phyloP scores from a whole-genome alignment of 768 basidiomycete genomes.

The Auriscalpium vulgare region DNA sequence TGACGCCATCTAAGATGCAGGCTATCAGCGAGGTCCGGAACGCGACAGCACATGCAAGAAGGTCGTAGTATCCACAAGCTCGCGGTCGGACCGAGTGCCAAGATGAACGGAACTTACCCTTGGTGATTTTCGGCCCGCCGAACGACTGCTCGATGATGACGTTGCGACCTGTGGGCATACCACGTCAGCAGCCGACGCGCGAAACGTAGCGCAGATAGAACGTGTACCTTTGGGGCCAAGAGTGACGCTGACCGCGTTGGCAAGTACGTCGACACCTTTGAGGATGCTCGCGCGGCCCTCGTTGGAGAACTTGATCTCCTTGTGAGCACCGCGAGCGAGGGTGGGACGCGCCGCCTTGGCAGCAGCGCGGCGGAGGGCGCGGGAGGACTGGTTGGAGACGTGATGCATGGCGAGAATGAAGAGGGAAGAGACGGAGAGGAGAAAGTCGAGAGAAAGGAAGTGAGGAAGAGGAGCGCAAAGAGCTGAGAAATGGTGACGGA shows the following conservation, averaged over 20 bases:
- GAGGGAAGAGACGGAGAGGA: conserved; percentile 6
- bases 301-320: conserved; percentile 96
- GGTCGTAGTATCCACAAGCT: background rate
- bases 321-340: conserved; percentile 72
- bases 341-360: conserved; percentile 46
- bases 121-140: conserved; percentile 92
- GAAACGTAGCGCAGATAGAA: background rate
- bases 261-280: conserved; percentile 92
- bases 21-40: background rate
- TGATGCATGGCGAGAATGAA: conserved; percentile 51
- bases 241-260: conserved; percentile 94
- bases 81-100: background rate
- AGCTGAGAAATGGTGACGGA: background rate
- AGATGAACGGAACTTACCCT: conserved; percentile 44
- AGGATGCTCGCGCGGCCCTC: conserved; percentile 91
- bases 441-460: conserved; percentile 8
- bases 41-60: no score
- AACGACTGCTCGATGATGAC: conserved; percentile 96
- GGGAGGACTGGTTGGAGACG: conserved; percentile 56
- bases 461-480: conserved; percentile 9
- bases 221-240: conserved; percentile 86
- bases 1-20: conserved; percentile 73
- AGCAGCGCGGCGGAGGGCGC: conserved; percentile 61
- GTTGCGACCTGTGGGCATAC: conserved; percentile 61
- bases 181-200: conserved; percentile 11